These are phyloP conservation scores for Dioscorea zingiberensis DNA, from an alignment of 106 monocot genomes.

Conservation along the genomic window DNA sequence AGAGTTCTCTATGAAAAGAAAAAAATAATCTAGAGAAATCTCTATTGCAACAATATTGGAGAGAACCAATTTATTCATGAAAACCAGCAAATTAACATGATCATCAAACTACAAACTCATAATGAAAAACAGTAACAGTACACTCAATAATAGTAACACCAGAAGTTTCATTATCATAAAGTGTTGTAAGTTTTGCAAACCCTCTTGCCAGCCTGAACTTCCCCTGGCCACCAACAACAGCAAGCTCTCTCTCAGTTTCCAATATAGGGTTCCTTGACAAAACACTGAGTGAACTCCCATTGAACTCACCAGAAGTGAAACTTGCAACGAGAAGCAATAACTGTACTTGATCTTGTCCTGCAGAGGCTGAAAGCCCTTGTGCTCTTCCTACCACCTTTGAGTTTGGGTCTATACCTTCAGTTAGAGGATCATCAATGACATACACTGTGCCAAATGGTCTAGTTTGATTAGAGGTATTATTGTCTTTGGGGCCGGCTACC, in stretches of 20 bases:
- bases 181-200: conserved; percentile 3
- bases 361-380: conserved; percentile 16
- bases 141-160: conserved; percentile 7
- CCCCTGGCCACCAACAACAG: conserved; percentile 20
- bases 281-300: conserved; percentile 18
- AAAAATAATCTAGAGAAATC: too few relatives aligned
- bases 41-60: too few relatives aligned
- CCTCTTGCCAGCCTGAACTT: conserved; percentile 15
- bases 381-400: conserved; percentile 5
- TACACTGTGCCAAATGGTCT: not conserved
- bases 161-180: not conserved
- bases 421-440: not conserved
- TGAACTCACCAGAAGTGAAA: conserved; percentile 16
- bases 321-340: not conserved
- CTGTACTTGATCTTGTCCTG: not conserved
- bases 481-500: not conserved
- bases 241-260: conserved; percentile 6
- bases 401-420: not conserved
- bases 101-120: not conserved
- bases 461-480: too few relatives aligned
- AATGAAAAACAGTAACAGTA: conserved; percentile 11
- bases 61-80: too few relatives aligned
- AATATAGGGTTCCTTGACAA: conserved; percentile 11
- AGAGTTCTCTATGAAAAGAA: too few relatives aligned
- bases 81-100: too few relatives aligned